Evolutionary conservation across 83 land plant species (phyloP).

Genomic region (Isoetes engelmannii): DNA sequence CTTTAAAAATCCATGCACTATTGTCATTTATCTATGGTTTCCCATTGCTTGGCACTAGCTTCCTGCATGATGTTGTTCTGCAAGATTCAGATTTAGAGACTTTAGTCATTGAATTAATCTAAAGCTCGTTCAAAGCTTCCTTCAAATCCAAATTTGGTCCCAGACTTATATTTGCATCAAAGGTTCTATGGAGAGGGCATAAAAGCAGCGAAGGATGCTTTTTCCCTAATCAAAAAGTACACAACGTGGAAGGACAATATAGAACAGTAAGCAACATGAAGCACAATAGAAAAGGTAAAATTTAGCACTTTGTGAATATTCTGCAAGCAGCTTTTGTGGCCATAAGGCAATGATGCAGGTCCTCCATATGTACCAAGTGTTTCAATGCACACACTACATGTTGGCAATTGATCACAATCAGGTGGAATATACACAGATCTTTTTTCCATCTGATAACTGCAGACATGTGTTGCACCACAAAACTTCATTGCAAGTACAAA

Average conservation of each 20-base stretch:
- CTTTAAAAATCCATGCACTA: too few relatives aligned
- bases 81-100: too few relatives aligned
- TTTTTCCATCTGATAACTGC: too few relatives aligned
- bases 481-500: too few relatives aligned
- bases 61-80: too few relatives aligned
- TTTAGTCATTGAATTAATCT: conserved; percentile 10
- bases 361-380: conserved; percentile 35
- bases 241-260: too few relatives aligned
- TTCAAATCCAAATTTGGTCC: conserved; percentile 32
- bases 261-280: too few relatives aligned
- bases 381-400: conserved; percentile 38
- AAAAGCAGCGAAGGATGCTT: conserved; percentile 26
- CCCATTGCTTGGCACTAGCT: too few relatives aligned
- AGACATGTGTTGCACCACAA: too few relatives aligned
- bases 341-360: conserved; percentile 37
- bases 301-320: conserved; percentile 34
- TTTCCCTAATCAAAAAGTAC: too few relatives aligned
- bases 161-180: conserved; percentile 31
- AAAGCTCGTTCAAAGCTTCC: conserved; percentile 27
- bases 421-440: too few relatives aligned
- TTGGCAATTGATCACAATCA: conserved; percentile 24
- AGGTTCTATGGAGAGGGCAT: conserved; percentile 42
- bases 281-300: neutral
- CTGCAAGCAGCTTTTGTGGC: conserved; percentile 35
- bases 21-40: too few relatives aligned